Evolutionary conservation across 768 basidiomycete genomes (phyloP), one percentile per base, ranked within the genome.

Genomic region (Rhodotorula sphaerocarpa): DNA sequence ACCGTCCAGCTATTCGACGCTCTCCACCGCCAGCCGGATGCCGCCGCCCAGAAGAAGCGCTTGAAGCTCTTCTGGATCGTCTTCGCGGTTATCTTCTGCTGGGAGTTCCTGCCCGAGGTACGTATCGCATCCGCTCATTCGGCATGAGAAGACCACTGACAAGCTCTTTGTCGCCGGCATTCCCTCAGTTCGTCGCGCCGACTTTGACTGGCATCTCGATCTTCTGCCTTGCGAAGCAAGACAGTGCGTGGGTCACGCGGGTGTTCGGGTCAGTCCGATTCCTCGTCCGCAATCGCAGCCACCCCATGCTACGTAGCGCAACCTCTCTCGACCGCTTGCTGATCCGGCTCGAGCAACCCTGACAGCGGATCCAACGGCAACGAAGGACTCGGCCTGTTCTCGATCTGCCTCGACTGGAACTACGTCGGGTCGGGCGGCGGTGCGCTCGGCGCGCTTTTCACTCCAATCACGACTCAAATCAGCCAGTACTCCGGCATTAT

Each of bases 201-300:
- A 65, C 64, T 14, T 54, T 67, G 50, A 65, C 61, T 18, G 73
- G 70, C 25, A 51, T 73, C 56, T 71, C 71, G 44, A 74, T 78
- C 59, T 73, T 76, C 71, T 77, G 77, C 61, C 65, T 78, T 51
- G 71, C 69, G 70, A 61, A 63, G 57, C 64, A 73, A 67, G 42
- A 74, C 65, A 48, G 67, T 63, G 46, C 65, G 5, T 74, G 74
- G 58, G 57, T 76, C 55, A 73, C 76, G 39, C 77, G 77, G 66
- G 69, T 78, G 57, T 78, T 78, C 59, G 77, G 77, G 36, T 39
- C 16, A 9, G 36, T 39, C 36, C 36, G 36, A 16, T 9, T 39
- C 36, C 16, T 16, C 10, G 9, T 10, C 36, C 36, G 10, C 10
- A 39, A 10, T 39, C 36, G 9, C 33, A 76, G 77, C 42, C 73